Evolutionary conservation across 2,329 filamentous ascomycete species (phyloP).

Genomic region (Ascochyta pisi): DNA sequence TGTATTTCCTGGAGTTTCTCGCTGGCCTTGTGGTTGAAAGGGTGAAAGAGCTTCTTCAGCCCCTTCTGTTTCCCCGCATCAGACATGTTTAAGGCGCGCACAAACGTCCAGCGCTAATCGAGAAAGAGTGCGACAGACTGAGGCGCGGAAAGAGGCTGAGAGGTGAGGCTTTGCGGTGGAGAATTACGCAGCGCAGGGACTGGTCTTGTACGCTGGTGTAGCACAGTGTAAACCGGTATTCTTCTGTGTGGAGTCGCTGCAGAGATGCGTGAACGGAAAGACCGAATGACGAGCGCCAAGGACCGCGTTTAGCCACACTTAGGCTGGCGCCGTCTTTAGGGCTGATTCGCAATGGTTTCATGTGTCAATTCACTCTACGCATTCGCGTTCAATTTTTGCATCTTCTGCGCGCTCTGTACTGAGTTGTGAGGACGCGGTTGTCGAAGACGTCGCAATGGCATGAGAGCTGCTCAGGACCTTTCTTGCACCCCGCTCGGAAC

Average conservation of each 20-base stretch:
- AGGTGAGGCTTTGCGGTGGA: constrained; percentile 26
- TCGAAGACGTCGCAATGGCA: neutral
- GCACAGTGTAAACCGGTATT: constrained; percentile 34
- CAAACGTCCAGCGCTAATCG: constrained; percentile 9
- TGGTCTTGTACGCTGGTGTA: constrained; percentile 29
- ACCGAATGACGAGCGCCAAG: constrained; percentile 23
- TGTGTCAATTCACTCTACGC: neutral
- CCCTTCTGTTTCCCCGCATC: constrained; percentile 34
- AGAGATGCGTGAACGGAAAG: constrained; percentile 15
- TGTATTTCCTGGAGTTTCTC: constrained; percentile 45
- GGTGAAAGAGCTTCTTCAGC: constrained; percentile 49
- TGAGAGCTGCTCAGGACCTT: neutral
- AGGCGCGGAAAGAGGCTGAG: constrained; percentile 29
- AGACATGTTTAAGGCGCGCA: constrained; percentile 31
- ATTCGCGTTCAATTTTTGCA: neutral
- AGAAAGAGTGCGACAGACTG: constrained; percentile 18
- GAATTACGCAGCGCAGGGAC: constrained; percentile 20
- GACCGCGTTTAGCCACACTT: constrained; percentile 8
- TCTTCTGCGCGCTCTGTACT: neutral
- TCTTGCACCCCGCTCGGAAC: neutral
- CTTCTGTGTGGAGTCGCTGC: constrained; percentile 16
- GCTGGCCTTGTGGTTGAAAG: constrained; percentile 42
- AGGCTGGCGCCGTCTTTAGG: constrained; percentile 6
- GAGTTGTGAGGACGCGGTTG: neutral
- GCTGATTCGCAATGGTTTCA: constrained; percentile 1